Evolutionary conservation across 345 rosid genomes (phyloP).

Genomic region (Citrus australasica): DNA sequence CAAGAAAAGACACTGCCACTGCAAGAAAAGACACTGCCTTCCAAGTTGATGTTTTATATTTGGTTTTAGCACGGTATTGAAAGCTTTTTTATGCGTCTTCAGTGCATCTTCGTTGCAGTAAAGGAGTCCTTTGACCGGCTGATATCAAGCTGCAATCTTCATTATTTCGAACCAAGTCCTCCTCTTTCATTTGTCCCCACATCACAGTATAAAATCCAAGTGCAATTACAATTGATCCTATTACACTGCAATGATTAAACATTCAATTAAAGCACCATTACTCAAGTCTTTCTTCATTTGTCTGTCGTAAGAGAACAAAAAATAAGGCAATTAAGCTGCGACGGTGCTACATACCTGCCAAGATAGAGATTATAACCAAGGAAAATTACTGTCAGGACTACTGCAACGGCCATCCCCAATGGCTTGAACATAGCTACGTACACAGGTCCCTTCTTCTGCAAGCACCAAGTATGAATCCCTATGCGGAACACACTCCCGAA

Average conservation of each 20-base stretch:
- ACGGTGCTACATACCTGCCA: slow-evolving; percentile 23
- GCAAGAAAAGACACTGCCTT: no score
- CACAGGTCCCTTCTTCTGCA: slow-evolving; percentile 32
- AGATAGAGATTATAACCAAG: slow-evolving; percentile 34
- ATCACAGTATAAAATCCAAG: slow-evolving; percentile 32
- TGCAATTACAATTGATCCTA: slow-evolving; percentile 31
- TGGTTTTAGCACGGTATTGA: background rate
- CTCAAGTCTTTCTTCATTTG: background rate
- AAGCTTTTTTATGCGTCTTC: slow-evolving; percentile 2
- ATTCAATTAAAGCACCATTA: background rate
- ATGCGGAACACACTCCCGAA: slow-evolving; percentile 36
- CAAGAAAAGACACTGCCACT: no score
- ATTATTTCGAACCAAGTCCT: background rate
- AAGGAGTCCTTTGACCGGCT: slow-evolving; percentile 15
- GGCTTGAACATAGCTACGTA: slow-evolving; percentile 50
- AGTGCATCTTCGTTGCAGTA: slow-evolving; percentile 3
- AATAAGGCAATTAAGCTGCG: background rate
- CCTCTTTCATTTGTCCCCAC: slow-evolving; percentile 33
- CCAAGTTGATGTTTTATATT: background rate
- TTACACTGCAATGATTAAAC: slow-evolving; percentile 19
- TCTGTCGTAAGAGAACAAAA: background rate
- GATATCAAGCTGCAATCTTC: slow-evolving; percentile 17
- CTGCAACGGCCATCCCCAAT: slow-evolving; percentile 37
- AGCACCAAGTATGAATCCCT: slow-evolving; percentile 38
- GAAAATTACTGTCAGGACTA: slow-evolving; percentile 22